Base-by-base conservation (phyloP, 257 asterid species). In the Solanum sejunctum region DNA sequence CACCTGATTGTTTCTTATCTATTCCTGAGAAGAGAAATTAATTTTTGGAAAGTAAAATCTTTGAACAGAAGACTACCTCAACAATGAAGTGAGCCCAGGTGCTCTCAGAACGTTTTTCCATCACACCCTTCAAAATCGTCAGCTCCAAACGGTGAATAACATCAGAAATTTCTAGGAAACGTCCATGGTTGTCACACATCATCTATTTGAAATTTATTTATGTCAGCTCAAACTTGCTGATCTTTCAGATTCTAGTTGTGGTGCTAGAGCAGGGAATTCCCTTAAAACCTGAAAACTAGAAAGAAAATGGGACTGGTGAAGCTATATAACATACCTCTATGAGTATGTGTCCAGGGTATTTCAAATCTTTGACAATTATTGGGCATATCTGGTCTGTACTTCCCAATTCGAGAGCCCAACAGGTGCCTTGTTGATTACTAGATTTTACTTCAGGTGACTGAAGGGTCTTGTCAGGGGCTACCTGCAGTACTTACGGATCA, bases 351-450 rank as follows among this genome's bases (percentile, higher is more conserved):
- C 97, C 96, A 8, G 98, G 98, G 75, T 86, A 92, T 39, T 93
- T 92, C 13, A 96, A 93, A 89, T 96, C 98, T 90, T 95, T 93
- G 79, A 96, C 97, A 49, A 93, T 78, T 70, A 96, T 93, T 80
- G 99, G 99, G 87, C 94, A 95, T 9, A 86, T 67, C 83, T 90
- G 91, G 83, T 88, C 88, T 84, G 86, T 97, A 10, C 84, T 88
- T 84, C 95, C 98, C 80, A 93, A 67, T 52, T 95, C 98, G 47
- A 93, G 61, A 43, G 99, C 98, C 99, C 99, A 96, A 89, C 98
- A 93, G 83, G 93, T 73, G 86, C 99, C 98, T 16, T 90, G 93
- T 84, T 84, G 89, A 82, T 70, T 49, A 60, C 64, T 80, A 77
- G 70, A n/a, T 67, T 88, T 90, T 77, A 83, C 85, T 88, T 91